phyloP scores from a whole-genome alignment of 2,329 filamentous ascomycete species.

The Aspergillus sp. region DNA sequence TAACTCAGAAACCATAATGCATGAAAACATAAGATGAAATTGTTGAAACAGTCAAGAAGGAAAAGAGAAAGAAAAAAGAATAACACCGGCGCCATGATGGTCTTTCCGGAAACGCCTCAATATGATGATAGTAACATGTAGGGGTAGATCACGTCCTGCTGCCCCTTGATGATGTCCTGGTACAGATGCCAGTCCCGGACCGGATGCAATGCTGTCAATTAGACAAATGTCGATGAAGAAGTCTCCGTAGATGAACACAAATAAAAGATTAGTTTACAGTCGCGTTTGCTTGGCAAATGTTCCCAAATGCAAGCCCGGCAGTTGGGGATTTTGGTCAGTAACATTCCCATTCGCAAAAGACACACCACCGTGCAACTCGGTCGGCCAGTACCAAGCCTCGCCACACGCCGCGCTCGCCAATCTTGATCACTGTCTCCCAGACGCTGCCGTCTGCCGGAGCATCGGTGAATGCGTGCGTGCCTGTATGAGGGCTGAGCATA shows the following conservation, averaged over 20 bases:
- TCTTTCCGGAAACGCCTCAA: neutral
- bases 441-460: constrained; percentile 54
- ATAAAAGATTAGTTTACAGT: constrained; percentile 2
- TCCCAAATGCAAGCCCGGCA: too few species aligned
- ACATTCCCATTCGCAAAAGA: constrained; percentile 69
- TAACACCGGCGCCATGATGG: constrained; percentile 3
- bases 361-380: constrained; percentile 67
- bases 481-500: constrained; percentile 38
- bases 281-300: neutral
- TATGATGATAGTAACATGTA: neutral
- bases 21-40: neutral
- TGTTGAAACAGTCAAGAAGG: constrained; percentile 5
- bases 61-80: neutral
- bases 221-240: too few species aligned
- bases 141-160: constrained; percentile 6
- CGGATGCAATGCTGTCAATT: neutral
- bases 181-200: neutral
- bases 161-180: neutral
- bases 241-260: neutral
- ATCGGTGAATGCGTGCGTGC: constrained; percentile 39
- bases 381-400: constrained; percentile 65
- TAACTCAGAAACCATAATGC: neutral
- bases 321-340: constrained; percentile 37
- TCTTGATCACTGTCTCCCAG: constrained; percentile 70
- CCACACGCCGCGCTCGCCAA: constrained; percentile 65